Evolutionary conservation across 179 eudicot species (phyloP).

Genomic region (Silene vulgaris): DNA sequence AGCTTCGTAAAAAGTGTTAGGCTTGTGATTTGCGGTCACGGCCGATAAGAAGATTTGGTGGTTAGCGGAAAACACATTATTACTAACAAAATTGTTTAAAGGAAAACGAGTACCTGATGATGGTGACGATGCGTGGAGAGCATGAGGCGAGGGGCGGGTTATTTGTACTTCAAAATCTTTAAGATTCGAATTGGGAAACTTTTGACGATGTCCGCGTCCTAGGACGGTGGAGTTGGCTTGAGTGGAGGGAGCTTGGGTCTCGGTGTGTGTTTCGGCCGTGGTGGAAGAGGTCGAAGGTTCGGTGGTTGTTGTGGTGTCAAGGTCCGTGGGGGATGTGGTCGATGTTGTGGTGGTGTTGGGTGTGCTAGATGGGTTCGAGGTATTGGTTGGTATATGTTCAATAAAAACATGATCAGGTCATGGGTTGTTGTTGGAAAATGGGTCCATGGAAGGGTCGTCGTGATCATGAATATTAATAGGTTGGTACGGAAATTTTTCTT

Average conservation of each 20-base stretch:
- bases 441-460: no score
- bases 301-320: neutral
- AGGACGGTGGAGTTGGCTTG: neutral
- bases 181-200: neutral
- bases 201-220: neutral
- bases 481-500: no score
- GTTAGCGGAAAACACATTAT: no score
- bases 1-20: no score
- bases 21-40: no score
- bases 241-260: neutral
- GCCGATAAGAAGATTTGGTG: no score
- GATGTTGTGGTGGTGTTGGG: neutral
- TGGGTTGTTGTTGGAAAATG: no score
- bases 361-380: neutral
- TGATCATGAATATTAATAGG: no score
- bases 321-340: neutral
- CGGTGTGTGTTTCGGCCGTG: neutral
- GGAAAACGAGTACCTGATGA: neutral
- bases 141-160: neutral
- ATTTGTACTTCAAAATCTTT: neutral
- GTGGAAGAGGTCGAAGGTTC: neutral
- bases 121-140: neutral
- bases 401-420: no score
- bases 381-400: neutral
- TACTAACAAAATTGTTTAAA: no score